Base-by-base conservation (phyloP, 2,329 filamentous ascomycete species). In the Botryotinia narcissicola region DNA sequence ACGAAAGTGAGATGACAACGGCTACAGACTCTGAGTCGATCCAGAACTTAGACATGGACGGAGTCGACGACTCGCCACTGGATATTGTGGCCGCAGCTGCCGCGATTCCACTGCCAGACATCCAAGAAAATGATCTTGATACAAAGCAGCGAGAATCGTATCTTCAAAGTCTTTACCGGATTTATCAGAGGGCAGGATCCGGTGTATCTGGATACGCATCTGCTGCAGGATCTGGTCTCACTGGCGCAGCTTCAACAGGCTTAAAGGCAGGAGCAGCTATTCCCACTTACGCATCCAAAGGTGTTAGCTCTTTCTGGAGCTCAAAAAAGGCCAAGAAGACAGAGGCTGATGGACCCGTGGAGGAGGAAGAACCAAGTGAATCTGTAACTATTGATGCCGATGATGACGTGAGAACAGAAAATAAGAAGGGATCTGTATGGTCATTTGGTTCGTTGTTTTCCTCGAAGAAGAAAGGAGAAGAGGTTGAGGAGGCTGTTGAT, bases 61-160 rank as follows among this genome's bases (percentile, higher is more conserved):
- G 51, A 32, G 32, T 73, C 4, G 22, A 48, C 2, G 71, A 73
- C 18, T 73, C 71, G 1, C 63, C 71, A 29, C 57, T 73, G 32
- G 71, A 73, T 42, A 73, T 73, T 4, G 63, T 73, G 10, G 71
- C 71, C 25, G 71, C 71, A 1, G 71, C 71, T 25, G 63, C 71
- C 5, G 14, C 51, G 2, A 73, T 73, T 61, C 71, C 71, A 40
- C 42, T 73, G 1, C 71, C 71, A 7, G 71, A 73, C 4, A 73
- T 69, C 8, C 71, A 73, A 61, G 71, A 69, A 54, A 73, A 73
- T 60, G 54, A 73, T n/a, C 71, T 73, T 2, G 57, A 69, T 12
- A 44, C 16, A 22, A 69, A 73, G 32, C 63, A 69, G 48, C 66
- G 63, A 25, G 51, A 73, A 51, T 73, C 71, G n/a, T 73, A 73